A percentile compares a stretch with the other conserved stretches of the same genome.
Conservation (phyloP, 495 filamentous ascomycete species). For the Hypoxylon intermedium region DNA sequence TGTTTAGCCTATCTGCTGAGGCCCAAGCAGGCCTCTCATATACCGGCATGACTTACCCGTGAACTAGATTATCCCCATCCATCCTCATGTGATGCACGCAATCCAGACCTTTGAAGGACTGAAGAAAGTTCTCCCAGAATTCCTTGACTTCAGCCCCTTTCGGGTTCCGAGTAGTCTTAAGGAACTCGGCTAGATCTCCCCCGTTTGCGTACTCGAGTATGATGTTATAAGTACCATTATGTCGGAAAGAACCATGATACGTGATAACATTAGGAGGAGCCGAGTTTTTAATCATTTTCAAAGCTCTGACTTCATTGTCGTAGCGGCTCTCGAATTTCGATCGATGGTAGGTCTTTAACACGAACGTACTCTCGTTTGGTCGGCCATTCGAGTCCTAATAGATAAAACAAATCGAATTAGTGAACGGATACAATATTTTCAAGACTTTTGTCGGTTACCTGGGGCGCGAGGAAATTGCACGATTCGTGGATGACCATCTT, state of each 20-base stretch:
- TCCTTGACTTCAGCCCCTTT: conserved; percentile 44
- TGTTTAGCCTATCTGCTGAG: too few species aligned
- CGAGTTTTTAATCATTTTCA: conserved; percentile 40
- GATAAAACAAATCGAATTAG: conserved; percentile 15
- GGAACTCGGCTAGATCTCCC: conserved; percentile 52
- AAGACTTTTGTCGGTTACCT: too few species aligned
- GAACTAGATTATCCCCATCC: conserved; percentile 5
- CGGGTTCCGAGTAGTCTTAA: conserved; percentile 34
- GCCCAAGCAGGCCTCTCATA: too few species aligned
- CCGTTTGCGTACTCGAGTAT: conserved; percentile 56
- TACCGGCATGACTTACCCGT: conserved; percentile 20
- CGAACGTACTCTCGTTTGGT: conserved; percentile 41
- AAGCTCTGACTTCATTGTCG: conserved; percentile 46
- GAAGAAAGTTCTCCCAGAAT: conserved; percentile 54
- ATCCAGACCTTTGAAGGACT: conserved; percentile 45
- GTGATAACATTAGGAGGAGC: conserved; percentile 46
- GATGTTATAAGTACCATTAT: conserved; percentile 48
- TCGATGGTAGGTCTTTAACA: conserved; percentile 51
- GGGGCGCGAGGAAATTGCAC: conserved; percentile 26
- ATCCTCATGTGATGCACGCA: conserved; percentile 45
- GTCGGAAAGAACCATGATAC: conserved; percentile 53
- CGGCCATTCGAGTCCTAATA: conserved; percentile 3
- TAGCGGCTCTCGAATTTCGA: conserved; percentile 41
- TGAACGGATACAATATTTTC: too few species aligned
- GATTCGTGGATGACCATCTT: conserved; percentile 43